Evolutionary conservation across 2,329 filamentous ascomycete species (phyloP).

Genomic region (Daldinia eschscholtzii): DNA sequence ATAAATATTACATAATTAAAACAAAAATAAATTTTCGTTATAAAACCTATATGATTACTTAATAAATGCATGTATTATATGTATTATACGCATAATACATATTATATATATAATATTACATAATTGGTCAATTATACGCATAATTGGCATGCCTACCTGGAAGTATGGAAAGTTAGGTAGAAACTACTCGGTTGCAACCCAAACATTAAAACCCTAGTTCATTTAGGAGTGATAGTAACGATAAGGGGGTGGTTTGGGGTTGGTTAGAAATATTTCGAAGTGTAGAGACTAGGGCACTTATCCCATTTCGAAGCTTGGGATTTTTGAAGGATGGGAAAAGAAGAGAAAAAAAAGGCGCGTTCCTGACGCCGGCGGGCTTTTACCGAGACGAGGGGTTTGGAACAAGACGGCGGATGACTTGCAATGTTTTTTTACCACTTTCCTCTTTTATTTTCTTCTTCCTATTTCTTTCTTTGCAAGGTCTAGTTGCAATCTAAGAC

Average conservation of each 20-base stretch:
- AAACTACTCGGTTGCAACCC: background rate
- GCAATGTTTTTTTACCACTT: conserved; percentile 18
- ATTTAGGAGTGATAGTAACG: conserved; percentile 9
- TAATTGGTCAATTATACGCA: too few species aligned
- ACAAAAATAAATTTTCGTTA: too few species aligned
- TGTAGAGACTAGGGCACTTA: background rate
- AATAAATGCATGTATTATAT: too few species aligned
- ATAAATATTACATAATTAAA: too few species aligned
- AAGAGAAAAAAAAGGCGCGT: conserved; percentile 21
- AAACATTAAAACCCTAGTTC: conserved; percentile 1
- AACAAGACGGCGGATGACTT: conserved; percentile 18
- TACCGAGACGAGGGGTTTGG: conserved; percentile 22
- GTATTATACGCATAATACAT: too few species aligned
- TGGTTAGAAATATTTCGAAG: conserved; percentile 26
- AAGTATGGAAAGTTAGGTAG: too few species aligned
- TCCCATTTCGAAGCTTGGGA: conserved; percentile 6
- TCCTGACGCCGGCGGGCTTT: conserved; percentile 30
- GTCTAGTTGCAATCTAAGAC: background rate
- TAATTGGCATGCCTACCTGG: too few species aligned
- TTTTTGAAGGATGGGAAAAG: conserved; percentile 3
- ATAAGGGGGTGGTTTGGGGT: background rate
- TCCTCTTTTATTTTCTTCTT: background rate
- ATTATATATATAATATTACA: too few species aligned
- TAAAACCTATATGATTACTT: too few species aligned
- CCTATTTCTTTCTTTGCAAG: background rate